Conservation (phyloP, 371 early-diverging fungal genomes). For the Scutellospora calospora region DNA sequence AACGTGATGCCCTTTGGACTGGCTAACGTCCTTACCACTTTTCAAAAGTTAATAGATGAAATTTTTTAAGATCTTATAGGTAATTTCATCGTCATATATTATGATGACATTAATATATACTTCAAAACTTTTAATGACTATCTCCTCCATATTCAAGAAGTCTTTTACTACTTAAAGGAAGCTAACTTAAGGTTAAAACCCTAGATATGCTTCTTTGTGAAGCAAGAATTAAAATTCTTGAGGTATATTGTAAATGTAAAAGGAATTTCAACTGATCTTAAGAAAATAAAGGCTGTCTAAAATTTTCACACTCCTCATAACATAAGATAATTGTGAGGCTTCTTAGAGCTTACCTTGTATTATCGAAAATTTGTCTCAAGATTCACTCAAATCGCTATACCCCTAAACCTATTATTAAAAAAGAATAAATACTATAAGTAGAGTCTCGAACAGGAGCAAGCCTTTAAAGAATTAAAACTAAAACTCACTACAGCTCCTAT, state of each 20-base stretch:
- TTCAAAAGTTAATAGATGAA: slow-evolving; percentile 53
- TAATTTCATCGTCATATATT: slow-evolving; percentile 1
- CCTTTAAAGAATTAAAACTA: slow-evolving; percentile 49
- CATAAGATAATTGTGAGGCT: slow-evolving; percentile 52
- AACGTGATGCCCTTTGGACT: neutral
- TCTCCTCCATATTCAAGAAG: slow-evolving; percentile 18
- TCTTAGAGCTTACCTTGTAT: slow-evolving; percentile 54
- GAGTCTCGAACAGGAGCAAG: slow-evolving; percentile 43
- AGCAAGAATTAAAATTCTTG: slow-evolving; percentile 10
- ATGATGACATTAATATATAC: neutral
- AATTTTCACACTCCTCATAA: slow-evolving; percentile 46
- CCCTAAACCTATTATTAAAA: slow-evolving; percentile 54
- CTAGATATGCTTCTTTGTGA: slow-evolving; percentile 32
- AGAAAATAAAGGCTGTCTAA: neutral
- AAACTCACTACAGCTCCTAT: slow-evolving; percentile 43
- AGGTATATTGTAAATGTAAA: slow-evolving; percentile 33
- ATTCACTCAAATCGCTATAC: slow-evolving; percentile 53
- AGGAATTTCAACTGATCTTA: slow-evolving; percentile 42
- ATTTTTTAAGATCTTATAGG: slow-evolving; percentile 48
- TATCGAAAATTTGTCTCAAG: slow-evolving; percentile 52
- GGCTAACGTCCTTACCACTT: neutral
- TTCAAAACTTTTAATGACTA: slow-evolving; percentile 15
- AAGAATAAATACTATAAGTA: slow-evolving; percentile 47
- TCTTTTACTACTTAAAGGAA: neutral
- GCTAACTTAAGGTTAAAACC: neutral